Base-by-base conservation (phyloP, 768 basidiomycete species). In the Leccinellum luteum region DNA sequence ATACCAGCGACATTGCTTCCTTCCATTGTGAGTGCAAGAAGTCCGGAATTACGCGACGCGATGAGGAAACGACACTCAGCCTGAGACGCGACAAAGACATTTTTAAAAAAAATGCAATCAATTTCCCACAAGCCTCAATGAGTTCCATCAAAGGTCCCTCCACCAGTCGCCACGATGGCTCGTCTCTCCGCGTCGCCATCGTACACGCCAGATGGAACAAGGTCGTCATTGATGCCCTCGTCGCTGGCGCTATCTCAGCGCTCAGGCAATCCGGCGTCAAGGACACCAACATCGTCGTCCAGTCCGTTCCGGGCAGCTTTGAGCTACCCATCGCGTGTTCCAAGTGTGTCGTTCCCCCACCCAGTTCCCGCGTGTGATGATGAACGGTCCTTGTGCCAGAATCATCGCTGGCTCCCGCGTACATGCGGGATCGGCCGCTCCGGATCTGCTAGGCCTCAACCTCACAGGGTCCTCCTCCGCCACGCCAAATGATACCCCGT, bases 191-290 rank as follows among this genome's bases (percentile, higher is more conserved):
- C 56, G 75, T 97, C 52, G 92, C 91, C 67, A 95, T 98, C 69
- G 90, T 98, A 7, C 96, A 98, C 71, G 93, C 94, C 17, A 80
- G 94, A 76, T 99, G 97, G 97, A 99, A 99, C 78, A 86, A 85
- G 63, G 68, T 76, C 19, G 86, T 99, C 68, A 90, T 98, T 67
- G 87, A 91, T 13, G 85, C 92, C 12, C 84, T 99, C 51, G 77
- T 99, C 56, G 75, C 81, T 1, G 97, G 97, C 35, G 84, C 89
- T 4, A 74, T 92, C 54, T 75, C 78, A 21, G 94, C 92, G 69
- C 82, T 99, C 63, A 89, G 86, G 75, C 85, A 85, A 66, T 78
- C 81, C 32, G 96, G 96, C 25, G 96, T 98, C 61, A 90, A 90
- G 76, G 85, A 92, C 51, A 79, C 80, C 69, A 95, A 98, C 66